Percentiles rank a stretch among this genome's conserved stretches.
Conservation (phyloP, 352 stramenopile species). For the Pythium brassicae region DNA sequence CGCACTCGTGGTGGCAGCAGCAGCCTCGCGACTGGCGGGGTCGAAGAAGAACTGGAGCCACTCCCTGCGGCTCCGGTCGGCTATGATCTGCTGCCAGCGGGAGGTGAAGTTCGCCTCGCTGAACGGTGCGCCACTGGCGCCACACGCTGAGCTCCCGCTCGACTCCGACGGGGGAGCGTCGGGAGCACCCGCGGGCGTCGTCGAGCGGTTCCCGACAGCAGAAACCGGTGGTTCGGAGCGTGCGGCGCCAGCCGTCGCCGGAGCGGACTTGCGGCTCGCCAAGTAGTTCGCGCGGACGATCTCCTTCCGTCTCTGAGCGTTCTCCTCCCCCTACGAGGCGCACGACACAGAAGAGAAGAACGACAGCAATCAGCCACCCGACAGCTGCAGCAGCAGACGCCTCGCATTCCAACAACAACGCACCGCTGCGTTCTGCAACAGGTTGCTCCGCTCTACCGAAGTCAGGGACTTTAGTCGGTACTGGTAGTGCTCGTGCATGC, state of each 20-base stretch:
- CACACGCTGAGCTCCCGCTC: too few relatives aligned
- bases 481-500: conserved; percentile 59
- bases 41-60: conserved; percentile 10
- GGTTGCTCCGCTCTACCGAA: conserved; percentile 21
- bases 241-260: neutral
- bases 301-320: conserved; percentile 2
- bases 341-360: neutral
- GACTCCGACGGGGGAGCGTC: neutral
- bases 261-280: neutral
- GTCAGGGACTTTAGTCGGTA: conserved; percentile 28
- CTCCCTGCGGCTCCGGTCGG: neutral
- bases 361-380: neutral
- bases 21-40: neutral
- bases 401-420: neutral
- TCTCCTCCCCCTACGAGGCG: conserved; percentile 3
- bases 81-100: conserved; percentile 10
- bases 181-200: too few relatives aligned
- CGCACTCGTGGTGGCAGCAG: neutral
- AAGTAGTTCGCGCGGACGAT: neutral
- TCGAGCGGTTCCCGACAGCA: too few relatives aligned
- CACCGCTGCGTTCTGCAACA: conserved; percentile 28
- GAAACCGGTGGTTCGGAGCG: too few relatives aligned
- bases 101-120: conserved; percentile 5
- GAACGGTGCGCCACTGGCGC: neutral
- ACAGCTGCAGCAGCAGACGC: neutral